A percentile compares a stretch with the other conserved stretches of the same genome.
phyloP scores from a whole-genome alignment of 2,329 filamentous ascomycete species.

The Claviceps humidiphila region DNA sequence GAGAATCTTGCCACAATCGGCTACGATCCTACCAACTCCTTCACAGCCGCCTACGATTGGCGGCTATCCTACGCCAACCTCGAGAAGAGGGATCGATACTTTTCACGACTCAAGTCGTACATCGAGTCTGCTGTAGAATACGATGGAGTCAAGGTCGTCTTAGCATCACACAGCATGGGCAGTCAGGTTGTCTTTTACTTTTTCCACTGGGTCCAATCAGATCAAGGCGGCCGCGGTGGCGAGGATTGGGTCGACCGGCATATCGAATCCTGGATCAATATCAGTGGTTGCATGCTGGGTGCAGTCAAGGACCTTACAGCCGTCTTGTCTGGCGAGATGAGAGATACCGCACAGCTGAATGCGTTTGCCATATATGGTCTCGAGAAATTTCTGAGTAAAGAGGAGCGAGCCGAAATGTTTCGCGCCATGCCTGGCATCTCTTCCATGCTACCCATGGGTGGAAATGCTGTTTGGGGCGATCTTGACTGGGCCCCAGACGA shows the following conservation, averaged over 20 bases:
- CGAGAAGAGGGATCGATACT: slow-evolving; percentile 85
- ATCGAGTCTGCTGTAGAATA: slow-evolving; percentile 74
- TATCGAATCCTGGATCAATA: slow-evolving; percentile 94
- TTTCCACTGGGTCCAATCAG: slow-evolving; percentile 67
- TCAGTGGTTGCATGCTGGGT: slow-evolving; percentile 94
- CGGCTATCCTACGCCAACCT: slow-evolving; percentile 80
- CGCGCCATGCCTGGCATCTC: slow-evolving; percentile 93
- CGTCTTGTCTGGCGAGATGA: slow-evolving; percentile 92
- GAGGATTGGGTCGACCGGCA: slow-evolving; percentile 80
- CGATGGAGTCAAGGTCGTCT: slow-evolving; percentile 63
- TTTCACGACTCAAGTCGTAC: slow-evolving; percentile 76
- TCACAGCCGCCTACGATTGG: slow-evolving; percentile 75
- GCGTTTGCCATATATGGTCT: slow-evolving; percentile 92
- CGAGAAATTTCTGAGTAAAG: slow-evolving; percentile 84
- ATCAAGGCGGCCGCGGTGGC: slow-evolving; percentile 68
- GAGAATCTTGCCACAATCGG: slow-evolving; percentile 93
- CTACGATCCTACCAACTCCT: slow-evolving; percentile 74
- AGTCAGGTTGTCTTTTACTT: slow-evolving; percentile 86
- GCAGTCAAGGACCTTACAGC: slow-evolving; percentile 84
- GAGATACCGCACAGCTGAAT: slow-evolving; percentile 92
- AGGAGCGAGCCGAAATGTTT: slow-evolving; percentile 87
- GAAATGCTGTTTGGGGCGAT: slow-evolving; percentile 91
- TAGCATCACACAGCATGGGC: slow-evolving; percentile 95
- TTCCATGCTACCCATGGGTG: slow-evolving; percentile 91
- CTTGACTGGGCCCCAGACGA: slow-evolving; percentile 81